Conservation (phyloP, 306 rosid species). For the Prunus dulcis region DNA sequence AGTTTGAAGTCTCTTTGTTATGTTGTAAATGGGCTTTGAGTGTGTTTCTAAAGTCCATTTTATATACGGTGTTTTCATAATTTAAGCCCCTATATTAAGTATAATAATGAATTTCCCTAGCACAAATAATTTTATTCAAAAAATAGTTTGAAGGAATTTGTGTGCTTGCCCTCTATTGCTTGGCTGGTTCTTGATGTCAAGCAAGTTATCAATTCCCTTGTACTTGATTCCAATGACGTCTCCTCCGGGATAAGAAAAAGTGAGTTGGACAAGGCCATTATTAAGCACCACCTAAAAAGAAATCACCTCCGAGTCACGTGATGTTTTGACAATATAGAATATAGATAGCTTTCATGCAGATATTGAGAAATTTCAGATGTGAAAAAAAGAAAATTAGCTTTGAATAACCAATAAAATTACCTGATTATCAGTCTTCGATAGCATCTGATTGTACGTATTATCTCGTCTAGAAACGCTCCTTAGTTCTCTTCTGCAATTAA, state of each 20-base stretch:
- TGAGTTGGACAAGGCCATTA: constrained; percentile 56
- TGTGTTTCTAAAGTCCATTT: too few species aligned
- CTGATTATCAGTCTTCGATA: background rate
- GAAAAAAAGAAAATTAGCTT: background rate
- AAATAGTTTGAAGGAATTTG: too few species aligned
- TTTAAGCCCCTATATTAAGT: rapidly evolving
- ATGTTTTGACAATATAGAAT: background rate
- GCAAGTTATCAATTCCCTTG: constrained; percentile 43
- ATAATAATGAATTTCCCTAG: too few species aligned
- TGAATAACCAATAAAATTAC: background rate
- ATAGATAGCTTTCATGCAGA: background rate
- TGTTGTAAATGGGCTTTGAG: too few species aligned
- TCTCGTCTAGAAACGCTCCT: background rate
- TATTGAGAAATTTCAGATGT: background rate
- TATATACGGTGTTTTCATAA: rapidly evolving
- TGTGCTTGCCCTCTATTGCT: constrained; percentile 58
- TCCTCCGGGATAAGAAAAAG: constrained; percentile 54
- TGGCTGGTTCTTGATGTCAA: constrained; percentile 19
- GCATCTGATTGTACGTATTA: background rate
- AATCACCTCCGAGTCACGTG: background rate
- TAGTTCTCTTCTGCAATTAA: constrained; percentile 8
- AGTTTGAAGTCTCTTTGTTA: too few species aligned
- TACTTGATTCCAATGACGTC: constrained; percentile 46
- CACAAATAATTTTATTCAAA: too few species aligned
- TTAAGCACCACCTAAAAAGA: constrained; percentile 47